Base-by-base conservation (phyloP, 73 alveolate genomes). In the Tetrahymena malaccensis region DNA sequence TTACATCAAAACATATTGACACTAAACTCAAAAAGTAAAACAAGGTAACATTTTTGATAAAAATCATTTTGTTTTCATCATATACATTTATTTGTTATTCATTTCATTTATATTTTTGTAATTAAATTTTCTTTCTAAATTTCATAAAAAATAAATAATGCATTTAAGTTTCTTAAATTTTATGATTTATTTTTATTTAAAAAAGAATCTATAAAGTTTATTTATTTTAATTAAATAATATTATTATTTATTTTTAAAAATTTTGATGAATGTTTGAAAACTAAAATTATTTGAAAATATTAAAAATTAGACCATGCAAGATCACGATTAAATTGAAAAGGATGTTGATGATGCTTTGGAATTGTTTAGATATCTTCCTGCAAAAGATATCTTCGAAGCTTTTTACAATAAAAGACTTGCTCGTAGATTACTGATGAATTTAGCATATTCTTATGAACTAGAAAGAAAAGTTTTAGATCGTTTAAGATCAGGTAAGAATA, bases 341-440 rank as follows among this genome's bases (percentile, higher is more conserved):
- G 93, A 93, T 34, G 85, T 97, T 34, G 93, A 97, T 3, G 96
- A 97, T 34, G 96, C 97, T 0, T 55, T 97, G 27, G 84, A 94
- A 34, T 95, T 97, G 19, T 94, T 97, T 94, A 94, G 96, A 43
- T 96, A 96, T 70, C 96, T 96, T 21, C 94, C 96, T 31, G 96
- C 98, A 34, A 97, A 97, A 95, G 98, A 97, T 94, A 95, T 97
- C 38, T 97, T 97, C 43, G 98, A 97, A 44, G 97, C 94, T 25
- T 97, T 97, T 85, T 97, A 97, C 70, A 55, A 94, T 33, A 56
- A 97, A 22, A 96, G 97, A 31, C 93, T 97, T 58, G 94, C 97
- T 43, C 94, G 97, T 70, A 94, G 98, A 89, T 93, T 97, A 89
- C 57, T 97, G 34, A 93, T 96, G 22, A 96, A 97, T 84, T 94